Percentiles rank a stretch among this genome's conserved stretches.
phyloP scores from a whole-genome alignment of 805 yeast genomes.

The Metschnikowia dekortorum region DNA sequence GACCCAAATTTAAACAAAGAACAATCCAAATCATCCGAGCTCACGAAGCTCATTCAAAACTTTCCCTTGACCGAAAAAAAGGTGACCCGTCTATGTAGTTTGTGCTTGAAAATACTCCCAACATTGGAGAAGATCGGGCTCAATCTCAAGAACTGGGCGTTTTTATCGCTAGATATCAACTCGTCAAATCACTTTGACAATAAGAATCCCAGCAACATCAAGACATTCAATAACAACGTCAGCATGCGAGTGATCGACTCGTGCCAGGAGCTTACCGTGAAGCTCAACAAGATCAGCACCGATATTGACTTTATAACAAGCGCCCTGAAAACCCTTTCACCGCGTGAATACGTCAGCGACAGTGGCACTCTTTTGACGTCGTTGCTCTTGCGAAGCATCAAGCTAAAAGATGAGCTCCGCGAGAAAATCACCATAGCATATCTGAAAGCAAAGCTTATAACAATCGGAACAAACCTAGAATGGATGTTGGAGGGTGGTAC shows the following conservation, averaged over 20 bases:
- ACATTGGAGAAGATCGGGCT: conserved; percentile 48
- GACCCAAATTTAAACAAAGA: conserved; percentile 47
- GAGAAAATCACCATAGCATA: conserved; percentile 55
- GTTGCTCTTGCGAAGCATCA: conserved; percentile 41
- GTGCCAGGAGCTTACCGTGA: conserved; percentile 45
- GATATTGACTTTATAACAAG: conserved; percentile 47
- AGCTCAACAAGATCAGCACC: conserved; percentile 36
- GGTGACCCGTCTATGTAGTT: conserved; percentile 45
- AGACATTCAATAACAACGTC: conserved; percentile 47
- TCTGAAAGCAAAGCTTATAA: conserved; percentile 60
- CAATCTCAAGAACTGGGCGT: conserved; percentile 51
- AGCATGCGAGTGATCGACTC: conserved; percentile 50
- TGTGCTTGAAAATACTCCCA: conserved; percentile 43
- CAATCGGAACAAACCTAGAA: conserved; percentile 61
- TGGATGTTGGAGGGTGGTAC: conserved; percentile 40
- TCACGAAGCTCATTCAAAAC: conserved; percentile 39
- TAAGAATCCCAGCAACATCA: conserved; percentile 16
- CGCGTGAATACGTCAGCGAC: conserved; percentile 48
- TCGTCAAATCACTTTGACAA: conserved; percentile 36
- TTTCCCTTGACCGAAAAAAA: conserved; percentile 41
- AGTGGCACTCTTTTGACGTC: conserved; percentile 48
- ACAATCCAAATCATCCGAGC: conserved; percentile 35
- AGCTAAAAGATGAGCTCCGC: conserved; percentile 46
- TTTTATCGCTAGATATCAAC: conserved; percentile 47
- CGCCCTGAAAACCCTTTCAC: conserved; percentile 37